Base-by-base conservation (phyloP, 2,329 filamentous ascomycete species). In the Metarhizium album region DNA sequence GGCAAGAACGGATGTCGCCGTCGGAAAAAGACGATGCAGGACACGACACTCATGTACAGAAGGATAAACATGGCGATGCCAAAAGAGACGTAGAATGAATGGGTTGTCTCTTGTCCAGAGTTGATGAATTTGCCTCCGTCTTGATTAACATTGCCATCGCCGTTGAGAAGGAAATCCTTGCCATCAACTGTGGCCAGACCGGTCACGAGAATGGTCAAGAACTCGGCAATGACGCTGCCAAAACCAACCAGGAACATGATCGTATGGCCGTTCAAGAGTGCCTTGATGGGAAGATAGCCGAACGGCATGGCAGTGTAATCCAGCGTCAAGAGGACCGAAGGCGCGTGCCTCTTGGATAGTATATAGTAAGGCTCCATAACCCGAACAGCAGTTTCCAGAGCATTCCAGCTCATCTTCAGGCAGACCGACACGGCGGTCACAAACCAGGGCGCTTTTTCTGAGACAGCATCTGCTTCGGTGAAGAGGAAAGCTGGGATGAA, bases 341-440 rank as follows among this genome's bases (percentile, higher is more conserved):
- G 78, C 3, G 84, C 84, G 55, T 84, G 78, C 3, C 85, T 76
- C 48, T 73, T 72, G 14, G 79, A 83, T 2, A 89, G 75, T 53
- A 86, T 78, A 61, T 83, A 86, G 60, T 85, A 89, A 2, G 85
- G 85, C 63, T 88, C 83, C 64, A 87, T 79, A 74, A 87, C 83
- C 42, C 84, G 81, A 45, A 87, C 74, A 24, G 82, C 78, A 51
- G 78, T 83, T 59, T 88, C 86, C 54, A 88, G 71, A 3, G 79
- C 78, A 53, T 76, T 76, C 84, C 84, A 89, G 45, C 75, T 70
- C 22, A 87, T 73, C 64, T 86, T 87, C 58, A 88, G 75, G 51
- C 73, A 65, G 20, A 87, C 82, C 1, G 84, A 82, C 6, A 86
- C 60, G 2, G 75, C 74, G 0, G 85, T 88, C 31, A 87, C 67